Conservation (phyloP, 164 flowering plant genomes). For the Vitis vinifera region DNA sequence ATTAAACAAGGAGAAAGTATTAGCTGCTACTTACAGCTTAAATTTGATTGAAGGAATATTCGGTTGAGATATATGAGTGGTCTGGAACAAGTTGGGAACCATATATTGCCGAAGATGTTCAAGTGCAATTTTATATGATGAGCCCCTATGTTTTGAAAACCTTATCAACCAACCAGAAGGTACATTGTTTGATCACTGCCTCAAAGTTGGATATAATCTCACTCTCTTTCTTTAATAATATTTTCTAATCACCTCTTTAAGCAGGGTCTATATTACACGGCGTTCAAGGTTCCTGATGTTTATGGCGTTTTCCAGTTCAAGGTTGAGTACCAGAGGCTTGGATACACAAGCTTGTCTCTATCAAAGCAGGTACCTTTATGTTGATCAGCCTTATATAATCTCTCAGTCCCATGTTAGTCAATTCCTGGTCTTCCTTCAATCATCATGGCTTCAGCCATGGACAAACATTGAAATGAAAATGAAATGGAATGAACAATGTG, state of each 20-base stretch:
- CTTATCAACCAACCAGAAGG: slow-evolving; percentile 79
- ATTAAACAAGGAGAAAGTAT: neutral
- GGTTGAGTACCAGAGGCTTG: slow-evolving; percentile 91
- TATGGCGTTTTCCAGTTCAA: slow-evolving; percentile 99
- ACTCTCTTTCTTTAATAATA: neutral
- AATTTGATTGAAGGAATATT: slow-evolving; percentile 65
- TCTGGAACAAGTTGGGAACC: slow-evolving; percentile 93
- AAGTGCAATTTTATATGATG: slow-evolving; percentile 99
- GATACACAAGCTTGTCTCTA: slow-evolving; percentile 79
- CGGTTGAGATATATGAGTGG: slow-evolving; percentile 94
- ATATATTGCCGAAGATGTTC: slow-evolving; percentile 87
- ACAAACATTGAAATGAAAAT: too few species aligned
- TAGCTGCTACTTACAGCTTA: slow-evolving; percentile 1
- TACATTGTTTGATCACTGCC: slow-evolving; percentile 13
- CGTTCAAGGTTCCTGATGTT: slow-evolving; percentile 96
- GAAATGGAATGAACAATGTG: too few species aligned
- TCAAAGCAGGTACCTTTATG: slow-evolving; percentile 86
- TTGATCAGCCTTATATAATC: too few species aligned
- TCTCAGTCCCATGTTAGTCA: too few species aligned
- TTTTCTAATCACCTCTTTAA: slow-evolving; percentile 13
- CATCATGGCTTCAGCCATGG: too few species aligned
- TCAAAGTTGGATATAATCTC: neutral
- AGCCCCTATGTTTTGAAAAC: slow-evolving; percentile 95
- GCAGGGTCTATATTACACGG: slow-evolving; percentile 77
- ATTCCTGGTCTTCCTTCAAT: too few species aligned